Evolutionary conservation across 805 yeast species (phyloP), one percentile per base, ranked within the genome.

Genomic region (Candida insectorum): DNA sequence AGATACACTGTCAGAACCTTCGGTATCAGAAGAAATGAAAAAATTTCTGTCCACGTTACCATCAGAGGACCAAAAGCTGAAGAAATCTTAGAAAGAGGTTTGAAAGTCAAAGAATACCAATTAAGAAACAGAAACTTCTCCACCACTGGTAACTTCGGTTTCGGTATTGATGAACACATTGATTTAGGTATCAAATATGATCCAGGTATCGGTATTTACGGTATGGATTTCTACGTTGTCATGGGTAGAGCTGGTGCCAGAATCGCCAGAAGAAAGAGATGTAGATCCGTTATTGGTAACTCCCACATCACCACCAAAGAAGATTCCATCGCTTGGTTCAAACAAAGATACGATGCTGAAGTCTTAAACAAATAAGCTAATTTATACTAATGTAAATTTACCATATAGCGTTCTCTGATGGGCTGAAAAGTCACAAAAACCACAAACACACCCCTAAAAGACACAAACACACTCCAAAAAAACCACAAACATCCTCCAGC

Each of bases 21-120:
- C 75, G 96, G 97, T 83, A 93, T 93, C 82, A 89, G 98, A 83
- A 87, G 98, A 86, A 93, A 93, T 78, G 98, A 93, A 77, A 91
- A 93, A 83, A 93, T 93, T 66, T 87, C 98, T 53, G 97, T 89
- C 57, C 98, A 93, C 76, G 98, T 93, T 54, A 93, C 98, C 69
- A 80, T 93, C 73, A 88, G 98, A 81, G 98, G 98, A 63, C 97
- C 98, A 78, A 93, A 91, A 77, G 72, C 72, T 49, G 62, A 58
- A 81, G 98, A 93, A 81, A 93, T 93, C 76, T 80, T 93, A 69
- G 98, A 93, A 82, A 86, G 98, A 77, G 98, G 98, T 71, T 81
- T 93, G 65, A 93, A 93, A 81, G 98, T 93, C 71, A 93, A 91
- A 81, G 98, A 93, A 80, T 93, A 88, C 79, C 97, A 93, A 79